Base-by-base conservation (phyloP, 208 protist species). In the Naegleria gruberi region DNA sequence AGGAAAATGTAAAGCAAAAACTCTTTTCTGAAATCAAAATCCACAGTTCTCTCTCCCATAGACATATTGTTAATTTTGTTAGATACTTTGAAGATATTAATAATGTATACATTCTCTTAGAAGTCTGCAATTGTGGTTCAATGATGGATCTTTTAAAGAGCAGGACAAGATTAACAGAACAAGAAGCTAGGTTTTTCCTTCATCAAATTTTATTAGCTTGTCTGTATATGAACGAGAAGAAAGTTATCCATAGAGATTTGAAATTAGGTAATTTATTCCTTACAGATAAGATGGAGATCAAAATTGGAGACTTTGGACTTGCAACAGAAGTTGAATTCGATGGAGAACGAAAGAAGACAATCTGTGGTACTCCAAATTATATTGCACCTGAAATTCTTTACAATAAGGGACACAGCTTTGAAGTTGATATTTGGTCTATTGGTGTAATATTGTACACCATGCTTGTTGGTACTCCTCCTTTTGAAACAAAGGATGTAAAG, bases 91-190 rank as follows among this genome's bases (percentile, higher is more conserved):
- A 99, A 90, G 98, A 99, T 92, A 90, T 96, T 90, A 94, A 95
- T 47, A 97, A 98, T 92, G 97, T 99, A 37, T 99, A 99, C 94
- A 99, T 99, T 89, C 87, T 99, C 45, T 93, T 99, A 30, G 98
- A 99, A 94, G 93, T 99, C 89, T 99, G 98, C 93, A 93, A 85
- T 34, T 87, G 82, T n/a, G 10, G n/a, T 19, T 98, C 98, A 17
- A 91, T 99, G 90, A 97, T 98, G 94, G 98, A 99, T 83, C 91
- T 99, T 47, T 92, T 98, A 45, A 98, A 98, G 92, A 10, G 37
- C 1, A 82, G 73, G n/a, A 19, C 10, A 41, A 0, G 73, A 82
- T 82, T 82, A 12, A 82, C 23, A 1, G 73, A 82, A 30, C 23
- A 41, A 42, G n/a, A 82, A 41, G 73, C 73, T 15, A 10, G 34